A percentile compares a stretch with the other conserved stretches of the same genome.
phyloP scores from a whole-genome alignment of 2,329 filamentous ascomycete species.

The Ceratocystis smalleyi region DNA sequence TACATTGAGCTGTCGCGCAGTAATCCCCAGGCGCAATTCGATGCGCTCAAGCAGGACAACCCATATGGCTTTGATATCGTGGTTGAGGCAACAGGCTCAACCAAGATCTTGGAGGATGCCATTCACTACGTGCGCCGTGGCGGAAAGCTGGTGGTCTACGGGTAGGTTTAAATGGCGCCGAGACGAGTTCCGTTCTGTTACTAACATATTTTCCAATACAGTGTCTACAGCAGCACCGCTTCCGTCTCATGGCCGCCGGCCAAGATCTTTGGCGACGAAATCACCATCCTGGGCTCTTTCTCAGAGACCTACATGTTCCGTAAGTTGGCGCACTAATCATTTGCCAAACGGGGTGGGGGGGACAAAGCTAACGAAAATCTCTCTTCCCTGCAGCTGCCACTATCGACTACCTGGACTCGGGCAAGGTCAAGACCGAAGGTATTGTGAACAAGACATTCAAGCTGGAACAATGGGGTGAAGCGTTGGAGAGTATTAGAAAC shows the following conservation, averaged over 20 bases:
- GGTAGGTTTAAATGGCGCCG: constrained; percentile 19
- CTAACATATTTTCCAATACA: constrained; percentile 15
- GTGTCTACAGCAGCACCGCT: constrained; percentile 48
- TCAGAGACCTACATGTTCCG: constrained; percentile 60
- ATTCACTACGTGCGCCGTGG: constrained; percentile 58
- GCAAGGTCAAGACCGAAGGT: constrained; percentile 47
- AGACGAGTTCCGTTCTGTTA: not conserved
- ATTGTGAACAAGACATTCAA: constrained; percentile 61
- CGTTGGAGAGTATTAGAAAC: constrained; percentile 54
- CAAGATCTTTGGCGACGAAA: constrained; percentile 54
- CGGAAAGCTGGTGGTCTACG: constrained; percentile 57
- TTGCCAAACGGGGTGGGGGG: not conserved
- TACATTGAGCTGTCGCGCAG: constrained; percentile 39
- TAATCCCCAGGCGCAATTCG: constrained; percentile 43
- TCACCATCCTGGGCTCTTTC: constrained; percentile 59
- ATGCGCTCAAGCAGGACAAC: constrained; percentile 46
- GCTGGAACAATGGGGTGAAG: constrained; percentile 57
- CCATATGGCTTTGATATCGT: constrained; percentile 60
- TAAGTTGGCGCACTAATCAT: constrained; percentile 21
- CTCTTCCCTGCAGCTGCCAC: constrained; percentile 26
- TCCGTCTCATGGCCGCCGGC: constrained; percentile 53
- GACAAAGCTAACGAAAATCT: not conserved
- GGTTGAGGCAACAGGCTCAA: constrained; percentile 53
- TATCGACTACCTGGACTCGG: constrained; percentile 39
- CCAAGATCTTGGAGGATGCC: constrained; percentile 52